Evolutionary conservation across 345 rosid genomes (phyloP), one percentile per base, ranked within the genome.

Genomic region (Raphanus raphanistrum): DNA sequence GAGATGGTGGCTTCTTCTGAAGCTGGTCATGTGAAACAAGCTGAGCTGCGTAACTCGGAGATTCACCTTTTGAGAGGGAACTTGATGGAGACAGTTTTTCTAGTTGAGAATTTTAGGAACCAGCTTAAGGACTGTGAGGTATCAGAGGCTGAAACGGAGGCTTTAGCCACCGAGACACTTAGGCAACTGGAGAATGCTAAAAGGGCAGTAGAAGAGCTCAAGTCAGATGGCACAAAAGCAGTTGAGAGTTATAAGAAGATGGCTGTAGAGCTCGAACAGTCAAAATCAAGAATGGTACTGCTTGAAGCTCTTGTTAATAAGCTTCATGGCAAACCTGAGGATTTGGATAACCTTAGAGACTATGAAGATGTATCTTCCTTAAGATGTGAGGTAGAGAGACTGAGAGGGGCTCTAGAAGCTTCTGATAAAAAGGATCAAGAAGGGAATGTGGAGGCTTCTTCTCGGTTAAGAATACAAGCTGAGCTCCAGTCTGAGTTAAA

Each of bases 121-220:
- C 88, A 90, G 84, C 89, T 92, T 10, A 88, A 68, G 79, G 87
- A 88, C 63, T 83, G 90, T 82, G 88, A 87, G 85, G 91, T 88
- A 73, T 85, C 98, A 1, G 97, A 96, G 62, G 86, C 89, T 82
- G 82, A 96, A 79, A 87, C 91, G 16, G 82, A 84, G 86, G 97
- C 96, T 69, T 84, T 89, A 55, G 90, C 88, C 59, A 82, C 84
- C 3, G 88, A 90, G 75, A 90, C 99, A 58, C 86, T 85, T 79
- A 76, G 77, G 82, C 91, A 96, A 78, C 82, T 93, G 74, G 98
- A 88, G 86, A 80, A 84, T 68, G 96, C 93, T 29, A 91, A 86
- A 78, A 82, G 61, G 68, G 84, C 89, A 28, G 89, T 88, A n/a
- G 97, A 86, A 57, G 85, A 82, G 57, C 88, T 90, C 63, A 84